These are phyloP conservation scores for Trematosphaeria pertusa DNA, from an alignment of 2,329 filamentous ascomycete genomes.

Conservation along the genomic window DNA sequence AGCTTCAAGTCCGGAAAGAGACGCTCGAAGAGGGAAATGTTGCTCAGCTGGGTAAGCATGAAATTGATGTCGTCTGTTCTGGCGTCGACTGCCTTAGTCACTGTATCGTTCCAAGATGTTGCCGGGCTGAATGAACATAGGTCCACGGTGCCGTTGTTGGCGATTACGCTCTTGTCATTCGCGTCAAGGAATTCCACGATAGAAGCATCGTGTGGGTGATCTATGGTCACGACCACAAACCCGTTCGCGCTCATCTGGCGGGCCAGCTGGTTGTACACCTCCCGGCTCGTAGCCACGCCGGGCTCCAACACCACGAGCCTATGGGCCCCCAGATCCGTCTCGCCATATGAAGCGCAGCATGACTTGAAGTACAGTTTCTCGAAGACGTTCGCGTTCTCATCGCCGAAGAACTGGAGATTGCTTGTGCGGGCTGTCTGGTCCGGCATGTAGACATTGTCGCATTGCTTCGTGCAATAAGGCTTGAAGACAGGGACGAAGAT, in stretches of 20 bases:
- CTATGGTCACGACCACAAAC: conserved; percentile 56
- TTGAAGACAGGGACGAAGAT: conserved; percentile 30
- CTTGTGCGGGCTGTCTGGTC: conserved; percentile 19
- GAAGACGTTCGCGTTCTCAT: conserved; percentile 26
- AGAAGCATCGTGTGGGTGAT: conserved; percentile 57
- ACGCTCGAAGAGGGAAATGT: conserved; percentile 1
- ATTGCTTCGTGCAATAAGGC: conserved; percentile 16
- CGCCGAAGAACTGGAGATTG: conserved; percentile 32
- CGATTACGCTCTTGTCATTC: conserved; percentile 25
- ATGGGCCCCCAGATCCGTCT: conserved; percentile 15
- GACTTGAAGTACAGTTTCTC: conserved; percentile 22
- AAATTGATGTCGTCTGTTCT: conserved; percentile 28
- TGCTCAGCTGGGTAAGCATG: conserved; percentile 21
- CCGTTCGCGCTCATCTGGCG: conserved; percentile 57
- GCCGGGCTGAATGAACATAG: conserved; percentile 23
- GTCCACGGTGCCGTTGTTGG: conserved; percentile 26
- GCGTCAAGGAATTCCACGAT: conserved; percentile 56
- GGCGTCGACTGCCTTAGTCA: conserved; percentile 17
- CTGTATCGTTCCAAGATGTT: conserved; percentile 23
- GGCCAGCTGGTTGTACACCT: conserved; percentile 54
- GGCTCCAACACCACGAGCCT: conserved; percentile 54
- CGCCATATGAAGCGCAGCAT: conserved; percentile 20
- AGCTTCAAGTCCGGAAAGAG: conserved; percentile 24
- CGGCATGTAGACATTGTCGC: conserved; percentile 30
- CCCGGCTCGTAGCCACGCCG: conserved; percentile 53